Base-by-base conservation (phyloP, 2,329 filamentous ascomycete species). In the Metarhizium anisopliae region DNA sequence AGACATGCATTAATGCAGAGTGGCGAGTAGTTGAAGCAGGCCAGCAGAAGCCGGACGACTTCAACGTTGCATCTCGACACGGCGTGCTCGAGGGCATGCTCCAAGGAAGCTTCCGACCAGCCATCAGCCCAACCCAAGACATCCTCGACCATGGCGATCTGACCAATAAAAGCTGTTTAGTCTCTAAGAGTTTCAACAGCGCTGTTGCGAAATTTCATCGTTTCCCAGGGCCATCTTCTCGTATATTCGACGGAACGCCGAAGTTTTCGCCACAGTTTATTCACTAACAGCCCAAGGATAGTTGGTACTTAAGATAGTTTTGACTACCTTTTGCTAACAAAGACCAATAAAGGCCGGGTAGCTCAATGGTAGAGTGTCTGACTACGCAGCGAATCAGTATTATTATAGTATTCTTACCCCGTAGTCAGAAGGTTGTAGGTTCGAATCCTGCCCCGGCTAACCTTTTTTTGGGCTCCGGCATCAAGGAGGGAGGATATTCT, bases 111-210 rank as follows among this genome's bases (percentile, higher is more conserved):
- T 2, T 56, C n/a, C 1, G 18, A 49, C 60, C 61, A 63, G 29
- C 61, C 57, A 14, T 58, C 56, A 52, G 55, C 59, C 56, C 57
- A 62, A 32, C 40, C 53, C n/a, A 61, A 18, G 4, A 63, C 40
- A 35, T 62, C 59, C 4, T 52, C 32, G 20, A 63, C 55, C 20
- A 60, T 57, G 13, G 56, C 38, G 10, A 55, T 40, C 38, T 64
- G 60, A 1, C 61, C 60, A 47, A 60, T 10, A 7, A 13, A 43
- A 2, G 60, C 55, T 6, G 62, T 59, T 2, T 51, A 6, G 16
- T 50, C 25, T 6, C 63, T 54, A 50, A 56, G 60, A 3, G n/a
- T 29, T 18, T 13, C 13, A n/a, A 30, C 38, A 47, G 14, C 2
- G 36, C 1, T 43, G 52, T 7, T 18, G 20, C 6, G 30, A 20